Conservation (phyloP, 73 alveolate genomes). For the Paramecium primaurelia region DNA sequence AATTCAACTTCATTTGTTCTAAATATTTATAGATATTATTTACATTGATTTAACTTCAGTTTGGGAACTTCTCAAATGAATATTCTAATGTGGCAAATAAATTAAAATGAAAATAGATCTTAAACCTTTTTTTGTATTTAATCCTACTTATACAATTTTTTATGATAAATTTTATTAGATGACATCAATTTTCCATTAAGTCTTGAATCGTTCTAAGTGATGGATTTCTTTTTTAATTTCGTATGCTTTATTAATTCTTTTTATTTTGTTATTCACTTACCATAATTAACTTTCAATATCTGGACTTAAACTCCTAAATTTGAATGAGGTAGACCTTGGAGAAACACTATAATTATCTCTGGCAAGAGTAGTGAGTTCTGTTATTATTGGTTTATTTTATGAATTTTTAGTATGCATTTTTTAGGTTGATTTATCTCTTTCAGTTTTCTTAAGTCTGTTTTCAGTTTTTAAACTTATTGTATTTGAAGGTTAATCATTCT, state of each 20-base stretch:
- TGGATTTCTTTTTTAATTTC: conserved; percentile 1
- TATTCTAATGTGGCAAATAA: background rate
- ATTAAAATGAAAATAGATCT: background rate
- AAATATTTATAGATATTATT: background rate
- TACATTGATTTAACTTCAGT: conserved; percentile 10
- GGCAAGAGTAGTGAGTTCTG: background rate
- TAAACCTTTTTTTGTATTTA: conserved; percentile 15
- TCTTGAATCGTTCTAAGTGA: conserved; percentile 16
- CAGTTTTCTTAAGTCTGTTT: background rate
- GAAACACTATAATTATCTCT: background rate
- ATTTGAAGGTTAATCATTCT: background rate
- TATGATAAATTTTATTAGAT: background rate
- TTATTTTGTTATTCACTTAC: background rate
- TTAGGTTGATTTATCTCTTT: background rate
- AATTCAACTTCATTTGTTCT: conserved; percentile 10
- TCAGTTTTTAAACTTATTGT: background rate
- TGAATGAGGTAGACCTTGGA: background rate
- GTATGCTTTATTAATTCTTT: background rate
- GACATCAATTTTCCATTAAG: conserved; percentile 10
- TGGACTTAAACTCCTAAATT: conserved; percentile 17
- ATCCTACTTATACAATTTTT: background rate
- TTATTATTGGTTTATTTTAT: background rate
- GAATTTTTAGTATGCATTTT: conserved; percentile 8
- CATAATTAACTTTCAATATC: background rate
- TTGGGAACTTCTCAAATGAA: background rate